Percentiles rank a stretch among this genome's conserved stretches.
These are phyloP conservation scores for Lentinula edodes DNA, from an alignment of 768 basidiomycete genomes.

Conservation along the genomic window DNA sequence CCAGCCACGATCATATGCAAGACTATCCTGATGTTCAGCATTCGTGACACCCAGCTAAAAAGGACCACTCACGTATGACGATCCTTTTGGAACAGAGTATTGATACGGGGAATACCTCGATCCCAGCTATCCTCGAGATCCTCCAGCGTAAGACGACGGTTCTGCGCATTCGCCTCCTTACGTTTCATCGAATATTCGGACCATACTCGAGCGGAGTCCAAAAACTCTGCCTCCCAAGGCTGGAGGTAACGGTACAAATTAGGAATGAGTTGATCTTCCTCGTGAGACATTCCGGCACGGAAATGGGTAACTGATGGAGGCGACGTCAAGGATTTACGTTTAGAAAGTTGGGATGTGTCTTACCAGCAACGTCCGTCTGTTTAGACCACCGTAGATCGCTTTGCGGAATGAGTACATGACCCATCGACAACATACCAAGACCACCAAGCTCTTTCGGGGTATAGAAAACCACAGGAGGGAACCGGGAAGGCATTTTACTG, in stretches of 20 bases:
- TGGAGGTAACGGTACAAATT: conserved; percentile 96
- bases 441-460: conserved; percentile 98
- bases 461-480: conserved; percentile 95
- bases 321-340: background rate
- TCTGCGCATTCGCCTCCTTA: conserved; percentile 99
- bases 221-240: conserved; percentile 96
- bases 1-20: conserved; percentile 99
- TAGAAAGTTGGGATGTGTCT: conserved; percentile 10
- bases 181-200: conserved; percentile 99
- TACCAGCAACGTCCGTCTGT: conserved; percentile 92
- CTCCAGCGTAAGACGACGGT: conserved; percentile 92
- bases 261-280: conserved; percentile 92
- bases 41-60: background rate
- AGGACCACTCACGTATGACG: conserved; percentile 69
- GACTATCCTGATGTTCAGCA: conserved; percentile 28
- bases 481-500: conserved; percentile 99
- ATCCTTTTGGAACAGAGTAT: conserved; percentile 98
- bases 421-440: conserved; percentile 99
- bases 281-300: conserved; percentile 97
- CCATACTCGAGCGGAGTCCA: conserved; percentile 99
- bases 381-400: conserved; percentile 97
- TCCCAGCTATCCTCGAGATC: conserved; percentile 99
- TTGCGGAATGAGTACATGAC: conserved; percentile 96
- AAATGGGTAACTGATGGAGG: conserved; percentile 79
- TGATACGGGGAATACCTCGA: conserved; percentile 96